These are phyloP conservation scores for Vanilla planifolia DNA, from an alignment of 106 monocot genomes.

Conservation along the genomic window DNA sequence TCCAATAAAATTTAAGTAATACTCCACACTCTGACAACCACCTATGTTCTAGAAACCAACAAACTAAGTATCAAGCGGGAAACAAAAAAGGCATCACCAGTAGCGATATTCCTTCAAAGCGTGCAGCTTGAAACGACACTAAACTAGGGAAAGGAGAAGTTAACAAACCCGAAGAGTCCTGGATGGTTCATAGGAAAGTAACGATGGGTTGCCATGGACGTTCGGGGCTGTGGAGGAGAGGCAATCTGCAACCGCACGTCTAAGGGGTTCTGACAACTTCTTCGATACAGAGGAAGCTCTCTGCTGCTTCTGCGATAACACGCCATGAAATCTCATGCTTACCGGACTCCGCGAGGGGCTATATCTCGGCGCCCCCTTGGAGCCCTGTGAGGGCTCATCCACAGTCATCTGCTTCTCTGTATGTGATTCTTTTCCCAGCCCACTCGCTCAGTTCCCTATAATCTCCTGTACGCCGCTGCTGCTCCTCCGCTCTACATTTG, in stretches of 20 bases:
- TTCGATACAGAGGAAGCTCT: constrained; percentile 13
- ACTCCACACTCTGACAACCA: neutral
- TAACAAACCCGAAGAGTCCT: constrained; percentile 41
- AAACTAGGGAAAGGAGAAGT: neutral
- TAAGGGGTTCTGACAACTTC: constrained; percentile 59
- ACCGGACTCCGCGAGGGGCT: constrained; percentile 32
- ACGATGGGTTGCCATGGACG: constrained; percentile 25
- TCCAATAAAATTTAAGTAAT: too few species aligned
- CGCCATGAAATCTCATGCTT: constrained; percentile 21
- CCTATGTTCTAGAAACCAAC: neutral
- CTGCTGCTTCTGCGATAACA: constrained; percentile 16
- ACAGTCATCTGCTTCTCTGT: constrained; percentile 19
- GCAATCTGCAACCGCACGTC: constrained; percentile 57
- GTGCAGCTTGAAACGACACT: neutral
- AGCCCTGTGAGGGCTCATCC: constrained; percentile 20
- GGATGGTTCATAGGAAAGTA: constrained; percentile 27
- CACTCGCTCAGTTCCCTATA: neutral
- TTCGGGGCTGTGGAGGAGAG: constrained; percentile 34
- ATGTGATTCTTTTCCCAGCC: neutral
- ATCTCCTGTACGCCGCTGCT: neutral
- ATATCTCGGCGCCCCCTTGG: constrained; percentile 23
- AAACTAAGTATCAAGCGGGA: too few species aligned
- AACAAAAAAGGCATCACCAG: too few species aligned
- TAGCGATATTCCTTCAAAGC: too few species aligned
- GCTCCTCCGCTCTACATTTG: constrained; percentile 2